These are phyloP conservation scores for Emericellopsis atlantica DNA, from an alignment of 2,329 filamentous ascomycete species.

Conservation along the genomic window DNA sequence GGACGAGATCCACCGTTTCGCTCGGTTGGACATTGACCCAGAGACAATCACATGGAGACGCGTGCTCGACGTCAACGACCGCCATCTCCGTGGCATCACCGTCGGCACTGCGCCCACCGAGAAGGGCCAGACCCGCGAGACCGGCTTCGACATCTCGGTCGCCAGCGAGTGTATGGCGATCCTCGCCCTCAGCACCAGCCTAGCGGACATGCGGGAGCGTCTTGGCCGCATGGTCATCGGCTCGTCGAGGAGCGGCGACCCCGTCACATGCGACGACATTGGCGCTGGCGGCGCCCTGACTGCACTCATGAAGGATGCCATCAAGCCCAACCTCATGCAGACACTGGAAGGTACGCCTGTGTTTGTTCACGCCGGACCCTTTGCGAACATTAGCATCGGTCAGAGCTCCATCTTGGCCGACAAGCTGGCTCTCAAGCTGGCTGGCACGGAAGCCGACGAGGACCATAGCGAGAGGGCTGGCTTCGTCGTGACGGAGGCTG, in stretches of 20 bases:
- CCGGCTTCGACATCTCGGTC: conserved; percentile 95
- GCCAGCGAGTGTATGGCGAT: conserved; percentile 98
- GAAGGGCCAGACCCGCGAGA: conserved; percentile 77
- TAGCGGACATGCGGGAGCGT: conserved; percentile 82
- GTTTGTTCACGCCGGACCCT: conserved; percentile 93
- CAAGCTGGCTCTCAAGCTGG: conserved; percentile 89
- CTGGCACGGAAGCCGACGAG: conserved; percentile 87
- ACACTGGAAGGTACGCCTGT: conserved; percentile 94
- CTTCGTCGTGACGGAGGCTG: conserved; percentile 92
- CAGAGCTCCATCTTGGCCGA: conserved; percentile 93
- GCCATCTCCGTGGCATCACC: conserved; percentile 80
- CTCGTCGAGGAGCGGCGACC: conserved; percentile 72
- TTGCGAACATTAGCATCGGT: conserved; percentile 96
- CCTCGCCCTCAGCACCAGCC: conserved; percentile 77
- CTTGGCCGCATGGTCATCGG: conserved; percentile 94
- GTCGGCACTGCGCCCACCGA: conserved; percentile 83
- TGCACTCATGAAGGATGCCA: conserved; percentile 92
- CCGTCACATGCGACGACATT: conserved; percentile 91
- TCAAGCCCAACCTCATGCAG: conserved; percentile 99
- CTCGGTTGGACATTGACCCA: conserved; percentile 90
- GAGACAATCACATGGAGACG: conserved; percentile 96
- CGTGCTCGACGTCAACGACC: conserved; percentile 93
- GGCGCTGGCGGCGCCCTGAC: conserved; percentile 86
- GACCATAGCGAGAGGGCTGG: conserved; percentile 71
- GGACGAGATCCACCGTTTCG: conserved; percentile 80